Percentiles rank a stretch among this genome's conserved stretches.
These are phyloP conservation scores for Ceratocystis albifundus DNA, from an alignment of 2,329 filamentous ascomycete species.

Conservation along the genomic window DNA sequence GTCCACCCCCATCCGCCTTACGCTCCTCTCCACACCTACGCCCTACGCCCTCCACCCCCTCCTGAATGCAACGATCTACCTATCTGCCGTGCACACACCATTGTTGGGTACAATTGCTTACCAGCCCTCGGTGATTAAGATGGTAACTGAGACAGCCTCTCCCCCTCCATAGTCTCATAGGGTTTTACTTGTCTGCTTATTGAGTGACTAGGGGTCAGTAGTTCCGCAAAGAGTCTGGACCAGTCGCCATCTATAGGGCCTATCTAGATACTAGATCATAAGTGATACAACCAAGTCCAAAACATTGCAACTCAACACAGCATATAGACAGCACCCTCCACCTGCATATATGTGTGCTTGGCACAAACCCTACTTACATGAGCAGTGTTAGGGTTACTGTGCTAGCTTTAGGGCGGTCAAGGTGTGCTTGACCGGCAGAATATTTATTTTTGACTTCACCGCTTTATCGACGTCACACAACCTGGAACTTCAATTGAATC, in stretches of 20 bases:
- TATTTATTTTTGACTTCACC: not conserved
- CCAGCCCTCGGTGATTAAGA: not conserved
- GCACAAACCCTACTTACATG: not conserved
- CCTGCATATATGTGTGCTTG: no score
- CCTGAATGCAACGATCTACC: no score
- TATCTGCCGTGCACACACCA: not conserved
- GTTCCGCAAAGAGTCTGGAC: no score
- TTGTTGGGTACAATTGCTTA: not conserved
- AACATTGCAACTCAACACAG: no score
- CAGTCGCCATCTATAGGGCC: no score
- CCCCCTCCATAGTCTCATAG: not conserved
- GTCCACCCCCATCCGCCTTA: not conserved
- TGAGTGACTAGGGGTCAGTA: no score
- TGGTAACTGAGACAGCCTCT: not conserved
- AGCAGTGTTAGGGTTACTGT: not conserved
- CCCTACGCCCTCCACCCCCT: no score
- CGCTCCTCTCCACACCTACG: not conserved
- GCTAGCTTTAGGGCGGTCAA: not conserved
- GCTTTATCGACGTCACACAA: not conserved
- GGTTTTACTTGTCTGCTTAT: not conserved
- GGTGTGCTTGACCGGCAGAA: not conserved
- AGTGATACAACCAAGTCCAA: no score
- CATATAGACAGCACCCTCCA: no score
- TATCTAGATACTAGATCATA: no score
- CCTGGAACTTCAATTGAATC: not conserved